Conservation (phyloP, 179 eudicot species). For the Silene vulgaris region DNA sequence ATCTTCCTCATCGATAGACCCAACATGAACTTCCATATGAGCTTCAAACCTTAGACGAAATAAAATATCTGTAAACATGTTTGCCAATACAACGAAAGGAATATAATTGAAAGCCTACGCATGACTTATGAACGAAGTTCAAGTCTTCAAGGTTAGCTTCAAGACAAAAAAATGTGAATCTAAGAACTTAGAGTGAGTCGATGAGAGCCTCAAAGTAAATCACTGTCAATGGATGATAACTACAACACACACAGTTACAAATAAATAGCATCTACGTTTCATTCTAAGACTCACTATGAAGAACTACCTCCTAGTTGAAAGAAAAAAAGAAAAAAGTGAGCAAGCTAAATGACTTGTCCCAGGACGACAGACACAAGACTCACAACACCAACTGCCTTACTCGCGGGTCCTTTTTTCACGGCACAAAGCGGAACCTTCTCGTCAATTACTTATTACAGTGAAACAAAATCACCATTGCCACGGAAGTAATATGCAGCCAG, state of each 20-base stretch:
- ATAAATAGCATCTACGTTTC: slow-evolving; percentile 4
- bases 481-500: too few relatives aligned
- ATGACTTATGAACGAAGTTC: not conserved
- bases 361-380: too few relatives aligned
- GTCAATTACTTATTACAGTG: not conserved
- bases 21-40: slow-evolving; percentile 98
- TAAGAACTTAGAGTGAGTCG: not conserved
- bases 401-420: not conserved
- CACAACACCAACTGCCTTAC: too few relatives aligned
- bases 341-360: too few relatives aligned
- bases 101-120: not conserved
- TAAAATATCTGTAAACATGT: not conserved
- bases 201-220: not conserved
- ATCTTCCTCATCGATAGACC: slow-evolving; percentile 97
- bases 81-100: not conserved
- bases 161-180: not conserved
- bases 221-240: not conserved
- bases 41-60: slow-evolving; percentile 79
- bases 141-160: not conserved
- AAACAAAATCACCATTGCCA: not conserved
- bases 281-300: not conserved
- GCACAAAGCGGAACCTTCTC: not conserved
- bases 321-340: not conserved
- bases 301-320: not conserved
- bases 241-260: too few relatives aligned